These are phyloP conservation scores for Agrostemma githago DNA, from an alignment of 148 eudicot species.

Conservation along the genomic window DNA sequence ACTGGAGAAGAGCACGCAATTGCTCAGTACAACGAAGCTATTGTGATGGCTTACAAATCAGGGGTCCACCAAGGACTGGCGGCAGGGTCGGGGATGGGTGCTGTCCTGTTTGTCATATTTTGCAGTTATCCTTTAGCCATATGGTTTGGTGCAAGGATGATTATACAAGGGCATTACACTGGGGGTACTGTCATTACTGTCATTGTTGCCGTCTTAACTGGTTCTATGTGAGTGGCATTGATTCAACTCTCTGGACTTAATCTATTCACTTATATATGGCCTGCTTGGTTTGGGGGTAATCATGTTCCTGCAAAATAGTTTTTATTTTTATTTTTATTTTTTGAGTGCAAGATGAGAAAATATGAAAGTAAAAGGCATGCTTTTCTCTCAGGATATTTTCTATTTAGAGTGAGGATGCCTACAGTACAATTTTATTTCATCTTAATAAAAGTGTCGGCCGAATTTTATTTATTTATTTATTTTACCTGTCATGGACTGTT, in stretches of 20 bases:
- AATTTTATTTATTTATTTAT: no score
- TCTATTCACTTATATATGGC: background rate
- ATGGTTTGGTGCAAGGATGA: slow-evolving; percentile 66
- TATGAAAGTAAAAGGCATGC: background rate
- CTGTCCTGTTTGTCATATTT: slow-evolving; percentile 32
- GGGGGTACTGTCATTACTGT: slow-evolving; percentile 57
- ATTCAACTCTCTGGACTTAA: background rate
- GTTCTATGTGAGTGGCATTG: slow-evolving; percentile 45
- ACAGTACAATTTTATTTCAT: background rate
- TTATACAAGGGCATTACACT: slow-evolving; percentile 41
- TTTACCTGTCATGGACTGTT: background rate
- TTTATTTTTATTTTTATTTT: background rate
- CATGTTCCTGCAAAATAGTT: background rate
- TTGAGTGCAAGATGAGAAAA: background rate
- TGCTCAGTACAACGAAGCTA: slow-evolving; percentile 36
- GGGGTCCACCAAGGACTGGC: slow-evolving; percentile 46
- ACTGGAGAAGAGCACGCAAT: slow-evolving; percentile 57
- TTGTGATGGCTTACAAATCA: slow-evolving; percentile 41
- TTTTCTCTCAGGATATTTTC: no score
- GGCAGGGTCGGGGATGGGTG: slow-evolving; percentile 50
- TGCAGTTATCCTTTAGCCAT: slow-evolving; percentile 48
- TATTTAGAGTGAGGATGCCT: background rate
- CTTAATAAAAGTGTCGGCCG: background rate
- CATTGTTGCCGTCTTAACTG: slow-evolving; percentile 49
- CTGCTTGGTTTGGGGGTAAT: background rate